Evolutionary conservation across 2,329 filamentous ascomycete genomes (phyloP).

Genomic region (Diaporthe amygdali): DNA sequence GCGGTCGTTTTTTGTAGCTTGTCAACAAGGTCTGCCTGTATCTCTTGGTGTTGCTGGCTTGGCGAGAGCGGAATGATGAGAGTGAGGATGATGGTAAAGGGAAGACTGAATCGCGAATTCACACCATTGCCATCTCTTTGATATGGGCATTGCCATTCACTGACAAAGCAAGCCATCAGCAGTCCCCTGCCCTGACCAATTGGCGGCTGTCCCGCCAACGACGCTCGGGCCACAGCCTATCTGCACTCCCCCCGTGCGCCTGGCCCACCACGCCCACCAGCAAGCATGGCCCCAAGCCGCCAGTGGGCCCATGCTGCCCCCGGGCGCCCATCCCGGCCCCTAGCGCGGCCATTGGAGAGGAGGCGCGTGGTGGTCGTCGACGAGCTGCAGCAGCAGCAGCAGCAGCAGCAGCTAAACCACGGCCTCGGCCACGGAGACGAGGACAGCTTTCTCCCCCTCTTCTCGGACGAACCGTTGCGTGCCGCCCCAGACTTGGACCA

Average conservation of each 20-base stretch:
- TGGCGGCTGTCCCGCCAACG: background rate
- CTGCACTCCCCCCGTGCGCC: background rate
- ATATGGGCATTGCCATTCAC: background rate
- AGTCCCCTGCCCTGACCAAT: background rate
- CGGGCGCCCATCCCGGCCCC: background rate
- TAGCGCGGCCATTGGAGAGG: constrained; percentile 1
- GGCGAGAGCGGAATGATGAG: background rate
- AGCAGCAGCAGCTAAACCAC: background rate
- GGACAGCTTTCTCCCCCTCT: background rate
- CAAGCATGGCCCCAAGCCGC: background rate
- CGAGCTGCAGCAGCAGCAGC: background rate
- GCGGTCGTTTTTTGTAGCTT: too few species aligned
- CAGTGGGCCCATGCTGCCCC: background rate
- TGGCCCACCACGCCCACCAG: background rate
- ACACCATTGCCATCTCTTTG: background rate
- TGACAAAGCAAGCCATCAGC: constrained; percentile 9
- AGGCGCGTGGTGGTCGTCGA: background rate
- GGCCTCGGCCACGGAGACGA: background rate
- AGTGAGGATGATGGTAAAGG: background rate
- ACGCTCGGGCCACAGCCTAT: background rate
- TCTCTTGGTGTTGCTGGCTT: background rate
- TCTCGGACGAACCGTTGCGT: background rate
- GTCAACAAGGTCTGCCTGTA: background rate
- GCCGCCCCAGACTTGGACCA: background rate
- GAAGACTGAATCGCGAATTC: background rate